Base-by-base conservation (phyloP, 768 basidiomycete genomes). In the Amanita exitialis region DNA sequence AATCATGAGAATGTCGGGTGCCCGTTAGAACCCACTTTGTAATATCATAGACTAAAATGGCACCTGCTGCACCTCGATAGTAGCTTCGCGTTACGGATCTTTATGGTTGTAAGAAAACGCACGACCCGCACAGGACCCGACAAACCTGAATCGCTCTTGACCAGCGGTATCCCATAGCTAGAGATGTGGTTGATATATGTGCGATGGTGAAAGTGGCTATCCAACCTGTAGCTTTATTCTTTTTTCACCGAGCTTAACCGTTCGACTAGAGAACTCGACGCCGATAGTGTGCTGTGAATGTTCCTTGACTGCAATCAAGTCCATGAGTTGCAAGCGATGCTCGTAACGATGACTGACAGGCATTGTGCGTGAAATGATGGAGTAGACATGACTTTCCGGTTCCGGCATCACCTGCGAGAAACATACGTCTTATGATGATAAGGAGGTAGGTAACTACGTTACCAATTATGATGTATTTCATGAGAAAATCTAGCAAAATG, bases 381-480 rank as follows among this genome's bases (percentile, higher is more conserved):
- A 99, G 73, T 49, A 98, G 72, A 66, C 96, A 98, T 18, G 93
- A 94, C 77, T 99, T 99, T 35, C 96, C 96, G 3, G 92, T 89
- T 55, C 93, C 95, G 18, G 95, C 89, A 72, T 97, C 94, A 56
- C 94, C 94, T 97, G 55, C 35, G 28, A 42, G 49, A 36, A 53
- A 39, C 28, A 34, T 41, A 18, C 32, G 27, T 12, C 44, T 44
- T 41, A 47, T 49, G 54, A 21, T 28, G 52, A 49, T 49, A 45
- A 50, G 42, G 53, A 51, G 28, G 46, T 28, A 21, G 28, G 34
- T 43, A 57, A 47, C 44, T 44, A 42, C 44, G 74, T 53, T 58
- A 90, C 95, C 95, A 60, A 97, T 91, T 58, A 98, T 80, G 63
- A 97, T 96, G 69, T 93, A 92, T 72, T 99, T 99, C 83, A 97